phyloP scores from a whole-genome alignment of 2,329 filamentous ascomycete genomes.

The Fusarium newnesense region DNA sequence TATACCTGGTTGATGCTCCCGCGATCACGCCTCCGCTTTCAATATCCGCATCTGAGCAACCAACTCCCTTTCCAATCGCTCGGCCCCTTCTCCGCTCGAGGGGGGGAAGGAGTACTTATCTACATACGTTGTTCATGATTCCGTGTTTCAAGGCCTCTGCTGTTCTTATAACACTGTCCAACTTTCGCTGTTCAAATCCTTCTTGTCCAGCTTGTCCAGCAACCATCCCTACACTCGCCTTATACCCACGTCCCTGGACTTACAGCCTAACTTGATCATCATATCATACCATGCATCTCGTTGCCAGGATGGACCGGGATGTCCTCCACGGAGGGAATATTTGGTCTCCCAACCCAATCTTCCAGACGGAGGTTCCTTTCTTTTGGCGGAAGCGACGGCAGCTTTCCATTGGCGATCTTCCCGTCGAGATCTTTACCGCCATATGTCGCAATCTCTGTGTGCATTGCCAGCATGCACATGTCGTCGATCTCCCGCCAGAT shows the following conservation, averaged over 20 bases:
- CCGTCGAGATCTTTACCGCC: conserved; percentile 42
- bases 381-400: conserved; percentile 21
- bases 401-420: conserved; percentile 36
- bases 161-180: not conserved
- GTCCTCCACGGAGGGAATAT: conserved; percentile 31
- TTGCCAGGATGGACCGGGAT: conserved; percentile 38
- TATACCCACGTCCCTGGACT: conserved; percentile 18
- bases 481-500: conserved; percentile 40
- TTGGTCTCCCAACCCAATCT: conserved; percentile 23
- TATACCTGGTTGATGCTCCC: conserved; percentile 20
- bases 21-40: conserved; percentile 27
- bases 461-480: conserved; percentile 41
- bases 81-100: not conserved
- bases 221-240: not conserved
- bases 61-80: conserved; percentile 17
- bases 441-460: conserved; percentile 43
- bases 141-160: not conserved
- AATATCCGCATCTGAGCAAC: not conserved
- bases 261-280: not conserved
- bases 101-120: not conserved
- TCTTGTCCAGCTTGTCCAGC: not conserved
- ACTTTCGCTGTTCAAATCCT: conserved; percentile 1
- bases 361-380: conserved; percentile 15
- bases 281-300: conserved; percentile 37
- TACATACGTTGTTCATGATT: not conserved